Base-by-base conservation (phyloP, 257 asterid genomes). In the Nicotiana undulata region DNA sequence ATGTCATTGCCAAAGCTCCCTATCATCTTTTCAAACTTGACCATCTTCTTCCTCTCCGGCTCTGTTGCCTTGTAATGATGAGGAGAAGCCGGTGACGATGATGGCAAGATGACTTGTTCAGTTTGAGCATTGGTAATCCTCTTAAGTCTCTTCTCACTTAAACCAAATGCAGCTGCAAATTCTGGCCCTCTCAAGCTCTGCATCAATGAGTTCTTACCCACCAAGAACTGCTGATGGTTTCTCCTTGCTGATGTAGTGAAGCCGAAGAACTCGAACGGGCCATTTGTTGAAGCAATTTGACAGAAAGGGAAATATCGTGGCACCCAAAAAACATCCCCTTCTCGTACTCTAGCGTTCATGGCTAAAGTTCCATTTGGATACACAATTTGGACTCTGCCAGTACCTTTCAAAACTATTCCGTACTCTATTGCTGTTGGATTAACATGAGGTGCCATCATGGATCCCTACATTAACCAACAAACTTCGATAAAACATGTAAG, bases 301-400 rank as follows among this genome's bases (percentile, higher is more conserved):
- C 99, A 95, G 89, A 92, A 95, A 0, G 98, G 96, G 85, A 88
- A 92, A 91, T 80, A 95, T 16, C 94, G 82, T 0, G 99, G 99
- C 15, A 93, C 82, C 93, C 90, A 89, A 59, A 95, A 95, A 6
- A 93, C 96, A 5, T 93, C 94, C 0, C 99, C 99, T 55, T 87
- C 92, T 4, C 63, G 49, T 53, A 95, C 93, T 74, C 84, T 83
- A 3, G 97, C 97, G 18, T 88, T 89, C 99, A 95, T 28, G 31
- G 31, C 31, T 28, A 28, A 28, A 28, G 31, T 28, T 2, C 31
- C 31, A 28, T 28, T 28, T 28, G 31, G 31, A 28, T 28, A 28
- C 28, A 28, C 31, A 28, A 28, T 28, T 28, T 28, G 31, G 31
- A 28, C 31, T 28, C 3, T 1, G 2, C 31, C 31, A 28, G 31